Evolutionary conservation across 306 rosid species (phyloP), one percentile per base, ranked within the genome.

Genomic region (Parietaria judaica): DNA sequence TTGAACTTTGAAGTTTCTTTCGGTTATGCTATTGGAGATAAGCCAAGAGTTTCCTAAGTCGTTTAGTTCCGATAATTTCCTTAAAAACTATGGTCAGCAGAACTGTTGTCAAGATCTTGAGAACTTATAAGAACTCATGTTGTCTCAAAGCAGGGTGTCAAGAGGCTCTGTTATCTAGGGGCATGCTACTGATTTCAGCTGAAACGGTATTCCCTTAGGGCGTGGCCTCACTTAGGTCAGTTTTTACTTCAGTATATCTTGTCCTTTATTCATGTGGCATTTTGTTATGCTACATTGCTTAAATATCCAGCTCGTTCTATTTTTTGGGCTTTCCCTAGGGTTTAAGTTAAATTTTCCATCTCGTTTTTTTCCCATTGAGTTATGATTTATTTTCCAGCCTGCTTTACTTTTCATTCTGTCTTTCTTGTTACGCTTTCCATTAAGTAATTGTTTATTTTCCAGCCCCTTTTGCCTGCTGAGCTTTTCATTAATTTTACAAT

Each of bases 71-170:
- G 66, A 68, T 64, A 75, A 77, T 74, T 84, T 81, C 81, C 66
- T 70, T 85, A 71, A 57, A 76, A 70, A 54, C 69, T 69, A 76
- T 84, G 88, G 88, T 80, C 90, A 60, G 66, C 66, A 43, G 83
- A 74, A 74, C 71, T 78, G 76, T 63, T 79, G 8, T 62, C 71
- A 57, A 67, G 73, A 72, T 63, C 56, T 63, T 83, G 74, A 69
- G 74, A 76, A 73, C 92, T 88, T 81, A 84, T 56, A 84, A 84
- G 76, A 81, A 79, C 95, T 90, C 77, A 54, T 81, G 72, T 90
- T 90, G 89, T 90, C 94, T 87, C 88, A 60, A 86, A 90, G 94
- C 97, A 90, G 97, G 97, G 84, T 76, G 95, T 74, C 88, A 78
- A 73, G 95, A 81, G 97, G 90, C 95, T 90, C 90, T 90, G 85